These are phyloP conservation scores for Naegleria fowleri DNA, from an alignment of 208 protist species.

Conservation along the genomic window DNA sequence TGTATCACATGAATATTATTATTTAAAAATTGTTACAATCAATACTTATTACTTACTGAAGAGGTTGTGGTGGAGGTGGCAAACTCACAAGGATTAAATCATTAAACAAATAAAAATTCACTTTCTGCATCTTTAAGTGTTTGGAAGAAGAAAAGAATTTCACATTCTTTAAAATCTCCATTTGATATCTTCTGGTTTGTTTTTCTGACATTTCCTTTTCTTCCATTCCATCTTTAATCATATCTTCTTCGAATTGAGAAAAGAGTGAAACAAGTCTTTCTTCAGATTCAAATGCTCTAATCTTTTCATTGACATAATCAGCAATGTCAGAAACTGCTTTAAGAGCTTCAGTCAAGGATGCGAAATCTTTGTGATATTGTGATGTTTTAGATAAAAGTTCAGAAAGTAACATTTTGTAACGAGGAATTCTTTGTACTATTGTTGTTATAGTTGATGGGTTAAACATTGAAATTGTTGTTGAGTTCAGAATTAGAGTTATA, in stretches of 20 bases:
- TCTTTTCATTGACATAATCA: constrained; percentile 3
- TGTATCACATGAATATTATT: too few relatives aligned
- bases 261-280: background rate
- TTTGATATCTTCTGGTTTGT: background rate
- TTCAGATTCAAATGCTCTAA: background rate
- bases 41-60: background rate
- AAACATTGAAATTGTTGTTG: too few relatives aligned
- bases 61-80: background rate
- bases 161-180: background rate
- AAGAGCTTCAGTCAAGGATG: background rate
- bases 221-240: background rate
- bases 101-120: background rate
- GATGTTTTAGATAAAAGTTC: constrained; percentile 15
- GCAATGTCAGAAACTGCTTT: background rate
- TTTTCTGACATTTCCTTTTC: background rate
- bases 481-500: too few relatives aligned
- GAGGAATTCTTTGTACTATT: background rate
- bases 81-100: background rate
- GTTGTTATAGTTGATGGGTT: background rate
- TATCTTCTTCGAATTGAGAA: background rate
- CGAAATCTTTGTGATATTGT: background rate
- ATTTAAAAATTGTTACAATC: too few relatives aligned
- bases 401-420: constrained; percentile 2
- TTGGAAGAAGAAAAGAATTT: background rate
- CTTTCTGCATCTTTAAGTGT: background rate